Evolutionary conservation across 257 asterid genomes (phyloP).

Genomic region (Salvia rosmarinus): DNA sequence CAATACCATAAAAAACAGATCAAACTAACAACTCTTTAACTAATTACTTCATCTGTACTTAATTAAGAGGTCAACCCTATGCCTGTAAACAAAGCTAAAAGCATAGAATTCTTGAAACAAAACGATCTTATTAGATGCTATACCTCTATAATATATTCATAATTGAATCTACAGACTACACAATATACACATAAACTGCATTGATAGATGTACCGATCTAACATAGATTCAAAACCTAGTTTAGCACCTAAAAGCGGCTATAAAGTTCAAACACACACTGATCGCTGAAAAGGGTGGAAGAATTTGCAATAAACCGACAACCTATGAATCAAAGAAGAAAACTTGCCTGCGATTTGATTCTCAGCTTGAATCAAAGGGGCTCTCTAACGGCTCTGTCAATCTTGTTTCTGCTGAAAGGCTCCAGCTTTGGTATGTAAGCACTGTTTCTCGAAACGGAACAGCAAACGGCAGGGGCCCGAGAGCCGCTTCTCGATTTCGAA

Average conservation of each 20-base stretch:
- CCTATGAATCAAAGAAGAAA: not conserved
- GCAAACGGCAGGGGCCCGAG: conserved; percentile 30
- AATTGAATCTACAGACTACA: too few species aligned
- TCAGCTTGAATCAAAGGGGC: conserved; percentile 87
- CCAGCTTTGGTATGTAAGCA: conserved; percentile 70
- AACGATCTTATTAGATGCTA: not conserved
- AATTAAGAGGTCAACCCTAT: not conserved
- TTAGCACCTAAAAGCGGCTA: not conserved
- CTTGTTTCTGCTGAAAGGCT: conserved; percentile 87
- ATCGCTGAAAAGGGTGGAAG: conserved; percentile 21
- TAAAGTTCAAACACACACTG: not conserved
- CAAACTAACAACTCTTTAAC: not conserved
- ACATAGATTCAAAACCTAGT: too few species aligned
- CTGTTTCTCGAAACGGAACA: conserved; percentile 60
- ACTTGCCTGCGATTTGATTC: conserved; percentile 73
- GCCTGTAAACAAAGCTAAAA: not conserved
- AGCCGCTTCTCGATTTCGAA: conserved; percentile 36
- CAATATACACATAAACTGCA: too few species aligned
- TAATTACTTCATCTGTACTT: not conserved
- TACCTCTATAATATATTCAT: too few species aligned
- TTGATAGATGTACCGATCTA: too few species aligned
- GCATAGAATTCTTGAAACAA: not conserved
- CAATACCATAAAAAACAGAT: not conserved
- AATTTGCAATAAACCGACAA: not conserved
- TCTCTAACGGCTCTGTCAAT: conserved; percentile 67